Conservation (phyloP, 129 eudicot species). For the Deinandra increscens region DNA sequence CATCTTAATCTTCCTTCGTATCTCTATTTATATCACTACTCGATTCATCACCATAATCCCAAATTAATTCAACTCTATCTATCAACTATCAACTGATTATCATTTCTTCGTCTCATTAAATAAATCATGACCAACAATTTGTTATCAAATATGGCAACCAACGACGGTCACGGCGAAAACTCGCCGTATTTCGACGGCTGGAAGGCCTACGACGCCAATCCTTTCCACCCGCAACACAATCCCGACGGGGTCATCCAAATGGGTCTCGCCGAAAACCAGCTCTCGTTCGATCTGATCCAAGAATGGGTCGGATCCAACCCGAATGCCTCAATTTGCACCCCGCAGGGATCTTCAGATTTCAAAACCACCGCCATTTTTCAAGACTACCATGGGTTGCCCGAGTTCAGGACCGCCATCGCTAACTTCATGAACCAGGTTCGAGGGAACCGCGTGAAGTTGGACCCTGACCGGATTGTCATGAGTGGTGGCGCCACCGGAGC, state of each 20-base stretch:
- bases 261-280: conserved; percentile 69
- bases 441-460: conserved; percentile 47
- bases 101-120: background rate
- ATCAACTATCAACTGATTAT: background rate
- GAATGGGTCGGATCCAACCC: conserved; percentile 42
- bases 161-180: conserved; percentile 61
- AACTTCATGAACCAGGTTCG: conserved; percentile 56
- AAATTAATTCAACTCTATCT: background rate
- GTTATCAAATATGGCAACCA: conserved; percentile 50
- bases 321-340: conserved; percentile 45
- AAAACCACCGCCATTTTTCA: conserved; percentile 48
- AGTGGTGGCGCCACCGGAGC: conserved; percentile 74
- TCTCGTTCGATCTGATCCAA: conserved; percentile 44
- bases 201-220: conserved; percentile 59
- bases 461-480: conserved; percentile 52
- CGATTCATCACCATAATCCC: background rate
- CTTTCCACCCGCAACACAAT: conserved; percentile 40
- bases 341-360: conserved; percentile 36
- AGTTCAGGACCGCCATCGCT: conserved; percentile 45
- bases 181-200: conserved; percentile 68
- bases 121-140: conserved; percentile 13
- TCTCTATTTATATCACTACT: background rate
- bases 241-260: conserved; percentile 59
- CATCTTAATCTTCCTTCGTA: too few species aligned
- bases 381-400: conserved; percentile 60